phyloP scores from a whole-genome alignment of 768 basidiomycete genomes.

The Suillus spraguei region DNA sequence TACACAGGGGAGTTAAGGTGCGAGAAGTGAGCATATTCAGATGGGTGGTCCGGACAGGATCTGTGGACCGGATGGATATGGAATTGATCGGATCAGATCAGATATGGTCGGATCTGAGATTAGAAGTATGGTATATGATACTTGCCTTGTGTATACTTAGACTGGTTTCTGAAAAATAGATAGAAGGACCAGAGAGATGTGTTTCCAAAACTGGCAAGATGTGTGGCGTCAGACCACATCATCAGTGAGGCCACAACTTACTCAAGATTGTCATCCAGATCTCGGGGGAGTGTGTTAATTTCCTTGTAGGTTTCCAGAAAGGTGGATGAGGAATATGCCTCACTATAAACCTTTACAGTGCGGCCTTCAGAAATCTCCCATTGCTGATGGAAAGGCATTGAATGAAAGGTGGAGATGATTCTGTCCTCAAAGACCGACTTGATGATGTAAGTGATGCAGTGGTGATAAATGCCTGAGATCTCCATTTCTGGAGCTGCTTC shows the following conservation, averaged over 20 bases:
- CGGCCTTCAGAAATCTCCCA: not conserved
- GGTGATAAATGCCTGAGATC: constrained; percentile 6
- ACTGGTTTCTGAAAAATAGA: constrained; percentile 19
- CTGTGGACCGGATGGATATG: too few relatives aligned
- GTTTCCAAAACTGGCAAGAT: constrained; percentile 22
- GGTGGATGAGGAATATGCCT: constrained; percentile 7
- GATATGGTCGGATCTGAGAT: too few relatives aligned
- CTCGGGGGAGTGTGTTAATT: constrained; percentile 13
- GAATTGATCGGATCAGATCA: too few relatives aligned
- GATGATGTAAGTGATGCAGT: constrained; percentile 4
- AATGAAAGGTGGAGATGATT: not conserved
- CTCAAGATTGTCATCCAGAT: constrained; percentile 16
- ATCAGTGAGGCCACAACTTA: constrained; percentile 20
- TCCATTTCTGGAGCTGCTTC: not conserved
- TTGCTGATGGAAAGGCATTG: constrained; percentile 2
- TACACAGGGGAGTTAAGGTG: too few relatives aligned
- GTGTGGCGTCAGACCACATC: constrained; percentile 30
- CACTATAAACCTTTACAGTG: not conserved
- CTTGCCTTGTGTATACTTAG: constrained; percentile 17
- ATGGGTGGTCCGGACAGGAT: too few relatives aligned
- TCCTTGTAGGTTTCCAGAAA: constrained; percentile 7
- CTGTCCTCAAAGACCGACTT: not conserved
- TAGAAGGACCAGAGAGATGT: constrained; percentile 21
- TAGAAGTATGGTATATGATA: too few relatives aligned
- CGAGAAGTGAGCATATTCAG: too few relatives aligned